Evolutionary conservation across 139 green algal genomes (phyloP).

Genomic region (Astrephomene gubernaculifera): DNA sequence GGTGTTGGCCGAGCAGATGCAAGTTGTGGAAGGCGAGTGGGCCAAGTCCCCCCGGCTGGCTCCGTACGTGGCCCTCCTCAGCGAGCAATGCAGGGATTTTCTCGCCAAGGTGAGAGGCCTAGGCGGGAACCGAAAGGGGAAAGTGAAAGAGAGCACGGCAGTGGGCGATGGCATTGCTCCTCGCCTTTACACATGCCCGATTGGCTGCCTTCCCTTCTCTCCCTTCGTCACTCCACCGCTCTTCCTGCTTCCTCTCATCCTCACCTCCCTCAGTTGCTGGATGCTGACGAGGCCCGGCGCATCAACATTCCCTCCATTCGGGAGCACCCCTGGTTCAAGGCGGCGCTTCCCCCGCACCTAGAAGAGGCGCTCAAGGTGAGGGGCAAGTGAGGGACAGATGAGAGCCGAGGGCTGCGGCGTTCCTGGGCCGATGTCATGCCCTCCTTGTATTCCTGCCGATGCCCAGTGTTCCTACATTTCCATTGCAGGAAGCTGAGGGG

Average conservation of each 20-base stretch:
- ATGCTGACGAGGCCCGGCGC: conserved; percentile 64
- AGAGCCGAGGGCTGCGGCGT: neutral
- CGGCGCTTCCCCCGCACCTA: conserved; percentile 71
- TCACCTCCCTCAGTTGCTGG: conserved; percentile 51
- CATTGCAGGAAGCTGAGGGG: neutral
- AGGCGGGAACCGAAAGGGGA: too few relatives aligned
- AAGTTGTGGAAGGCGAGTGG: conserved; percentile 58
- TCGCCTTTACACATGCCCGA: too few relatives aligned
- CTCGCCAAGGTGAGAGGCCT: conserved; percentile 56
- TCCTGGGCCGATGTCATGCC: too few relatives aligned
- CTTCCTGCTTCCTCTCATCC: neutral
- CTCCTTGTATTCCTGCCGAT: neutral
- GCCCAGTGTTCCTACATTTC: too few relatives aligned
- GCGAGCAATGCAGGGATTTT: conserved; percentile 51
- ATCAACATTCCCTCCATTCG: conserved; percentile 86
- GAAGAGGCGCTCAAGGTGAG: conserved; percentile 32
- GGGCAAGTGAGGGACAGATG: neutral
- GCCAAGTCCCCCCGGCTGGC: conserved; percentile 52
- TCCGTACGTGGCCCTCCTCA: conserved; percentile 45
- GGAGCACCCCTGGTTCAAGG: conserved; percentile 91
- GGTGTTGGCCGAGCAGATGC: conserved; percentile 71
- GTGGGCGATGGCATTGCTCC: too few relatives aligned
- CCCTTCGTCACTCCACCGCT: too few relatives aligned
- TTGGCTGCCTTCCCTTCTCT: too few relatives aligned
- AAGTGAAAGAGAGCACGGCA: too few relatives aligned